Evolutionary conservation across 768 basidiomycete genomes (phyloP).

Genomic region (Rhodosporidiobolus odoratus): DNA sequence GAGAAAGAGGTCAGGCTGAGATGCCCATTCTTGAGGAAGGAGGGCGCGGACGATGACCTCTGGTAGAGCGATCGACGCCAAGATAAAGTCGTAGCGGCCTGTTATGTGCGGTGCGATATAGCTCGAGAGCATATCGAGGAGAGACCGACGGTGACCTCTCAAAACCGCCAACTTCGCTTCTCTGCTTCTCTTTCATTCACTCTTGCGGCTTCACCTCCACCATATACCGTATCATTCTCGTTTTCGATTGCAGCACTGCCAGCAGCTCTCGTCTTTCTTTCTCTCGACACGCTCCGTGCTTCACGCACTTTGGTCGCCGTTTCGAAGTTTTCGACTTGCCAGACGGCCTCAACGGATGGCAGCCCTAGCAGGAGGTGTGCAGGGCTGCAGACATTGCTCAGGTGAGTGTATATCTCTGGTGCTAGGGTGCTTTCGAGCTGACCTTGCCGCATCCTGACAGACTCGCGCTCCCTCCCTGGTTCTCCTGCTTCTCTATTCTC

Average conservation of each 20-base stretch:
- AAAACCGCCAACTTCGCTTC: no score
- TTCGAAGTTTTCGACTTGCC: background rate
- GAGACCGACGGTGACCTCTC: no score
- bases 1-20: background rate
- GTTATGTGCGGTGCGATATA: conserved; percentile 7
- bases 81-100: conserved; percentile 18
- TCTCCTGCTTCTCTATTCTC: background rate
- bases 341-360: background rate
- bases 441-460: background rate
- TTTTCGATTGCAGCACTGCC: no score
- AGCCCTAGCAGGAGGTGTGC: no score
- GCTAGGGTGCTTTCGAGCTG: background rate
- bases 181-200: no score
- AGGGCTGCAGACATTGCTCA: no score
- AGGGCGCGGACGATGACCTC: conserved; percentile 13
- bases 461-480: background rate
- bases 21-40: conserved; percentile 5
- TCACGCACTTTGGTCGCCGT: no score
- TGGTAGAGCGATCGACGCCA: conserved; percentile 19
- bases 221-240: no score
- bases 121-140: background rate
- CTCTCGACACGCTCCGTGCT: no score
- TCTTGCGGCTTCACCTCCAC: no score
- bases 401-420: background rate
- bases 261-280: no score